Evolutionary conservation across 306 rosid species (phyloP).

Genomic region (Quercus parvula): DNA sequence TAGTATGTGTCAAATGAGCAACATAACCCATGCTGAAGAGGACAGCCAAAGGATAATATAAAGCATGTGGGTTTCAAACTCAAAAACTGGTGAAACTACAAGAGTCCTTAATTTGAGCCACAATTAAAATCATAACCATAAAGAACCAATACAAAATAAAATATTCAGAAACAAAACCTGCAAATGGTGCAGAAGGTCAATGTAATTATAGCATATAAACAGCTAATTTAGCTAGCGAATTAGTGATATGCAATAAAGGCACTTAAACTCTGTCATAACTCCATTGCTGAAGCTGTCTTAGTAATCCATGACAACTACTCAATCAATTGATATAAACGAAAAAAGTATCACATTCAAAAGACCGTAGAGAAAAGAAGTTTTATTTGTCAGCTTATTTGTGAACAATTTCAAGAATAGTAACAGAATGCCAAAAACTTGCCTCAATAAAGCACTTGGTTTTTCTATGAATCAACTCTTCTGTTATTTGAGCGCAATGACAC

Average conservation of each 20-base stretch:
- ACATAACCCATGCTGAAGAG: background rate
- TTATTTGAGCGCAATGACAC: too few relatives aligned
- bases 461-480: too few relatives aligned
- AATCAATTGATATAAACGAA: background rate
- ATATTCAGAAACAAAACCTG: background rate
- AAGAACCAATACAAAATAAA: background rate
- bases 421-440: too few relatives aligned
- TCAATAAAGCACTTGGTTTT: too few relatives aligned
- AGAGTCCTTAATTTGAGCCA: background rate
- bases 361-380: background rate
- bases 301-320: background rate
- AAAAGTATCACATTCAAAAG: too few relatives aligned
- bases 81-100: background rate
- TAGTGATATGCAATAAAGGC: background rate
- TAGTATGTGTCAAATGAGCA: background rate
- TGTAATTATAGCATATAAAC: background rate
- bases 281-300: background rate
- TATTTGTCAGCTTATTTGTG: background rate
- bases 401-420: too few relatives aligned
- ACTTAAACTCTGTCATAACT: constrained; percentile 2
- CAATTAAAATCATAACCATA: background rate
- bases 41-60: background rate
- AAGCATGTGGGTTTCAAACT: background rate
- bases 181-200: background rate
- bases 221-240: background rate